Conservation (phyloP, 805 yeast species). For the Kodamaea sagamina region DNA sequence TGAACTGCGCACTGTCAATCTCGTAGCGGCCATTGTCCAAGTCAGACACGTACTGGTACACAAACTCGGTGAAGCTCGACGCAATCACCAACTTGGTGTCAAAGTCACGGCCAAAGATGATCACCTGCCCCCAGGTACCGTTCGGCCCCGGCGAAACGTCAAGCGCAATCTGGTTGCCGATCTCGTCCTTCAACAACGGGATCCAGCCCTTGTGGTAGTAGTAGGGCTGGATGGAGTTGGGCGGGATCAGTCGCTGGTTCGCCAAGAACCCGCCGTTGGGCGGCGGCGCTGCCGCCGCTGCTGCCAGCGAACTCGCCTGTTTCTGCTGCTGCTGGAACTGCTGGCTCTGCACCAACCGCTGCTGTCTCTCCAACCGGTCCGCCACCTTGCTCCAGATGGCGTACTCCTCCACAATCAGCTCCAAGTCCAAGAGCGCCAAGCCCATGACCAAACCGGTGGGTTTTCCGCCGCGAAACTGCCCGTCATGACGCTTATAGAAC, state of each 20-base stretch:
- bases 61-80: slow-evolving; percentile 37
- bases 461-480: slow-evolving; percentile 47
- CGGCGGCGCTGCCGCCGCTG: slow-evolving; percentile 19
- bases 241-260: slow-evolving; percentile 41
- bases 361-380: slow-evolving; percentile 41
- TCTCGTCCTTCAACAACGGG: slow-evolving; percentile 83
- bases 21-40: slow-evolving; percentile 44
- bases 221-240: slow-evolving; percentile 37
- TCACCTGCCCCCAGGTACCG: slow-evolving; percentile 89
- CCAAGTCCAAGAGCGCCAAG: slow-evolving; percentile 43
- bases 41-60: slow-evolving; percentile 40
- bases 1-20: slow-evolving; percentile 35
- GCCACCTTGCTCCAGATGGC: slow-evolving; percentile 45
- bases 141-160: slow-evolving; percentile 69
- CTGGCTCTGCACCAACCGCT: slow-evolving; percentile 30
- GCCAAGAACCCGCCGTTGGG: slow-evolving; percentile 29
- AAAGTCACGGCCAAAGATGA: slow-evolving; percentile 89
- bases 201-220: slow-evolving; percentile 63
- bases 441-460: slow-evolving; percentile 50
- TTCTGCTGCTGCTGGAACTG: slow-evolving; percentile 19
- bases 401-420: slow-evolving; percentile 44
- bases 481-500: slow-evolving; percentile 47
- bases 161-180: slow-evolving; percentile 89
- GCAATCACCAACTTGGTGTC: slow-evolving; percentile 89
- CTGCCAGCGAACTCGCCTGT: slow-evolving; percentile 12